These are phyloP conservation scores for Dentipellis fragilis DNA, from an alignment of 768 basidiomycete species.

Conservation along the genomic window DNA sequence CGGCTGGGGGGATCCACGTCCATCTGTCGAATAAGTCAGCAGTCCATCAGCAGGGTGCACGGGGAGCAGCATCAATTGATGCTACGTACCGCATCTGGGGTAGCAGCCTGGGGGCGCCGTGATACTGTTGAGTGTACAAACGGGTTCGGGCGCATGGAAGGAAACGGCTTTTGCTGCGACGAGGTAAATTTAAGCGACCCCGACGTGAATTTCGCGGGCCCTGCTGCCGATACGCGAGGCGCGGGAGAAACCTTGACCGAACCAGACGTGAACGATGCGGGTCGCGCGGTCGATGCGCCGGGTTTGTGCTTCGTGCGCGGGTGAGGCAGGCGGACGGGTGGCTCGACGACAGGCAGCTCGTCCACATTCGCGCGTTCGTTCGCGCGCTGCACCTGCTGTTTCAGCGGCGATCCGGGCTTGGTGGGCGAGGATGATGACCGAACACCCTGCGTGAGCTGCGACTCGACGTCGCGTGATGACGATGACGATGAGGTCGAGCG, in stretches of 20 bases:
- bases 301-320: background rate
- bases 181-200: background rate
- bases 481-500: conserved; percentile 64
- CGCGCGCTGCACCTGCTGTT: background rate
- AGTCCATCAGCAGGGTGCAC: no score
- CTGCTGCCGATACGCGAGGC: no score
- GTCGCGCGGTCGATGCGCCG: no score
- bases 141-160: no score
- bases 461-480: conserved; percentile 69
- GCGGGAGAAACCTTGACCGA: no score
- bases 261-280: no score
- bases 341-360: background rate
- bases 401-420: background rate
- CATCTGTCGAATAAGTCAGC: background rate
- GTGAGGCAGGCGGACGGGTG: background rate
- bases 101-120: no score
- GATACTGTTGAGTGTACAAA: no score
- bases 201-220: background rate
- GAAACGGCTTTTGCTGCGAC: background rate
- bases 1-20: background rate
- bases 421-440: background rate
- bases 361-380: background rate
- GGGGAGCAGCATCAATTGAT: no score
- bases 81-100: no score
- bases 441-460: background rate